Percentiles rank a stretch among this genome's conserved stretches.
phyloP scores from a whole-genome alignment of 2,329 filamentous ascomycete genomes.

The Fusarium odoratissimum region DNA sequence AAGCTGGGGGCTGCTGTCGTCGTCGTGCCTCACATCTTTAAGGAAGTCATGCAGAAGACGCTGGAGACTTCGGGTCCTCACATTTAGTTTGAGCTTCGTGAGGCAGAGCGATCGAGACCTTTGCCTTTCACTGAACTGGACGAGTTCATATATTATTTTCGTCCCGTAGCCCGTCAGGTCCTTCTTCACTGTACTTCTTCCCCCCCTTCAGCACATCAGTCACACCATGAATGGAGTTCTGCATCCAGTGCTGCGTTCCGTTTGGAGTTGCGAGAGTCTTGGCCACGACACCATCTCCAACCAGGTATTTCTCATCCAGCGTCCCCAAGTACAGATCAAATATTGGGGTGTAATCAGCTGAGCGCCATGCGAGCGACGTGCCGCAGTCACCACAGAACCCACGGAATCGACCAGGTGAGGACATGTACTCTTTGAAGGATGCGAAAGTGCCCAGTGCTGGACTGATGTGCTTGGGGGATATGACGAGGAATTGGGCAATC shows the following conservation, averaged over 20 bases:
- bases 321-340: conserved; percentile 28
- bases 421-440: conserved; percentile 17
- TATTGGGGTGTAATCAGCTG: conserved; percentile 15
- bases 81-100: neutral
- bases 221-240: conserved; percentile 15
- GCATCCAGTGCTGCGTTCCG: conserved; percentile 28
- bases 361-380: conserved; percentile 22
- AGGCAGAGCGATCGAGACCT: no score
- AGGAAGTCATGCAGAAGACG: neutral
- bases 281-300: neutral
- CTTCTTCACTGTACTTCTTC: conserved; percentile 14
- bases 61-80: neutral
- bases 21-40: neutral
- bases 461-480: conserved; percentile 5
- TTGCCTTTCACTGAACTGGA: neutral
- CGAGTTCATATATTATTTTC: neutral
- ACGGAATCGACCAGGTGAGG: conserved; percentile 15
- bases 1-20: neutral
- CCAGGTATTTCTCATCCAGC: conserved; percentile 22
- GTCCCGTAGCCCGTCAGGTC: conserved; percentile 58
- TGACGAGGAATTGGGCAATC: conserved; percentile 22
- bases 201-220: conserved; percentile 25
- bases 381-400: conserved; percentile 22
- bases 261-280: conserved; percentile 14
- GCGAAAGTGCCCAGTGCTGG: conserved; percentile 1